Evolutionary conservation across 148 eudicot genomes (phyloP), one percentile per base, ranked within the genome.

Genomic region (Vaccinium darrowii): DNA sequence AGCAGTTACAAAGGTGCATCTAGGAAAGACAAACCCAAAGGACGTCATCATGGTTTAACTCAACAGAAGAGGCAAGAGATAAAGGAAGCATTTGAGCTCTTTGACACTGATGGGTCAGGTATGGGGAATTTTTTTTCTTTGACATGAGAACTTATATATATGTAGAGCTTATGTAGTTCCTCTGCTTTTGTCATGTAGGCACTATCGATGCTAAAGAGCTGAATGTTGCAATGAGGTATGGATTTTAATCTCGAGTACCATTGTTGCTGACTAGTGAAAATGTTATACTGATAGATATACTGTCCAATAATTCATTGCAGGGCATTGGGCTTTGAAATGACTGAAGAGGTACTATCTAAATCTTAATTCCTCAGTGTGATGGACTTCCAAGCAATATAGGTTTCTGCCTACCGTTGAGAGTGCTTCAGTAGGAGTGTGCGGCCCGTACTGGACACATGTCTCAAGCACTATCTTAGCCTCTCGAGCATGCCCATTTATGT

Each of bases 61-160:
- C 91, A 91, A 83, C 98, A 97, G 86, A 95, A 95, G 91, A 89
- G 79, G 87, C 97, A 97, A 90, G 96, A 95, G 92, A 97, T 97
- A 1, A 97, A 88, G 88, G 99, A 95, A 92, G 98, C 99, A 56
- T 97, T 95, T 89, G 98, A 97, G 87, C 96, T 93, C 14, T 97
- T 94, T 79, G 99, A 97, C 86, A 97, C 96, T 78, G 99, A 97
- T 92, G 93, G 93, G 85, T 97, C 99, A 90, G 99, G 99, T 94
- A 88, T 52, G 73, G 81, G 67, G 77, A 76, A 76, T 77, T 21
- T 80, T 6, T 85, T 58, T 36, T 8, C 23, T 56, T 30, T 14
- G 47, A 3, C 60, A 11, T 21, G 18, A 79, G 63, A 52, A 49
- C 5, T 43, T 8, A n/a, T 19, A 1, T 23, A 30, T 19, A 9